Percentiles rank a stretch among this genome's conserved stretches.
These are phyloP conservation scores for Aspergillus felis DNA, from an alignment of 2,329 filamentous ascomycete species.

Conservation along the genomic window DNA sequence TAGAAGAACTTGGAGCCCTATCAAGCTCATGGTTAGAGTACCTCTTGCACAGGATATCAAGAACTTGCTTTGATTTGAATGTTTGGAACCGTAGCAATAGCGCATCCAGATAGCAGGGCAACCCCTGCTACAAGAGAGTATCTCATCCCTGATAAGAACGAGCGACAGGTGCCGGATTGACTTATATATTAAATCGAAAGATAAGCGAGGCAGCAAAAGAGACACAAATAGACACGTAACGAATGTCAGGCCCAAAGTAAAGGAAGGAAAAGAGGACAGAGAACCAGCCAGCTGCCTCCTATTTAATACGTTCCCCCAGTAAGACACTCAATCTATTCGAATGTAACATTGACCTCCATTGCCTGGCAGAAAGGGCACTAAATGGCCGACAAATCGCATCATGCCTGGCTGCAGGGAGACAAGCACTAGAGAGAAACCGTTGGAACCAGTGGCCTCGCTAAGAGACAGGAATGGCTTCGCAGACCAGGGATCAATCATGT, in stretches of 20 bases:
- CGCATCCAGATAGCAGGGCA: background rate
- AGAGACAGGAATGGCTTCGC: no score
- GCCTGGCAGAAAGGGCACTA: no score
- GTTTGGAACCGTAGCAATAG: background rate
- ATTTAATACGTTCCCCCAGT: background rate
- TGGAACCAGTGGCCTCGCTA: no score
- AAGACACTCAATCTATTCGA: no score
- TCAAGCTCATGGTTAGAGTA: no score
- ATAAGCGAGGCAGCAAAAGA: background rate
- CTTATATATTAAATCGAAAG: background rate
- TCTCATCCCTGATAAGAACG: background rate
- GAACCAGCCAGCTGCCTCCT: background rate
- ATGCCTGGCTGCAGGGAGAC: no score
- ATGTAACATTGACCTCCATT: no score
- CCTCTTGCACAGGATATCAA: background rate
- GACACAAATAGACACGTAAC: background rate
- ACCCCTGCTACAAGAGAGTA: background rate
- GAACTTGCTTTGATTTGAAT: background rate
- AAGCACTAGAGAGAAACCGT: no score
- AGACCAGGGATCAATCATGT: no score
- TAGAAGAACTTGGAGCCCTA: constrained; percentile 86
- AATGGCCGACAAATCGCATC: no score
- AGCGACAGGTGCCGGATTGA: background rate
- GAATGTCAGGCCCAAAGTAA: background rate
- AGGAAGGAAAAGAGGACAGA: background rate